A percentile compares a stretch with the other conserved stretches of the same genome.
phyloP scores from a whole-genome alignment of 208 protist genomes.

The Crithidia fasciculata region DNA sequence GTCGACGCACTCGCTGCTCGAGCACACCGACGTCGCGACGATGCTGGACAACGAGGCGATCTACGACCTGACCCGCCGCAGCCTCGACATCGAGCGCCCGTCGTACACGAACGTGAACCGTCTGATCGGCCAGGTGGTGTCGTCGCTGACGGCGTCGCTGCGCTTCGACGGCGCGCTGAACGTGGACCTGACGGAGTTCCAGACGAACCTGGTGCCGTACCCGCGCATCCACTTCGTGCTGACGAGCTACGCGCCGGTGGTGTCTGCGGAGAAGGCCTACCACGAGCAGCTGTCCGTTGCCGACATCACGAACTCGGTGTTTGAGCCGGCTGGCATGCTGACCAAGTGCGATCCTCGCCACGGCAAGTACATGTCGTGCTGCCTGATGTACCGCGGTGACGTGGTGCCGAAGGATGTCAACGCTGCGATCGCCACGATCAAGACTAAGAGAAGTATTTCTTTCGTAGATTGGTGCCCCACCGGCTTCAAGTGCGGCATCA shows the following conservation, averaged over 20 bases:
- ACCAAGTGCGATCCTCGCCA: slow-evolving; percentile 95
- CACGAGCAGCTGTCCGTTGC: slow-evolving; percentile 25
- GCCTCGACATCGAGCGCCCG: too few relatives aligned
- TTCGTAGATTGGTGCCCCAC: slow-evolving; percentile 98
- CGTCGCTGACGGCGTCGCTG: too few relatives aligned
- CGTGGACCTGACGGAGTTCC: too few relatives aligned
- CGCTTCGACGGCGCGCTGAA: too few relatives aligned
- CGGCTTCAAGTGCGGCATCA: slow-evolving; percentile 99
- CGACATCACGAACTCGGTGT: slow-evolving; percentile 95
- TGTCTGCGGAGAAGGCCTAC: too few relatives aligned
- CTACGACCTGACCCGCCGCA: slow-evolving; percentile 24
- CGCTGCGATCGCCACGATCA: slow-evolving; percentile 93
- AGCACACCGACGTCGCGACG: slow-evolving; percentile 94
- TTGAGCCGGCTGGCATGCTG: slow-evolving; percentile 96
- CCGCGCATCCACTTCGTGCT: too few relatives aligned
- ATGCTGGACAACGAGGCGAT: slow-evolving; percentile 98
- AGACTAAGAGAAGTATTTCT: slow-evolving; percentile 95
- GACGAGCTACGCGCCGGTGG: too few relatives aligned
- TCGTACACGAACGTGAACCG: too few relatives aligned
- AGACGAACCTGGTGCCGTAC: too few relatives aligned
- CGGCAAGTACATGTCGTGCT: slow-evolving; percentile 98
- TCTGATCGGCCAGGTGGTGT: too few relatives aligned
- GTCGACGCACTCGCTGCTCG: slow-evolving; percentile 94
- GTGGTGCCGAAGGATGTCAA: slow-evolving; percentile 98
- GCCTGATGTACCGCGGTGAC: slow-evolving; percentile 98